A percentile compares a stretch with the other conserved stretches of the same genome.
phyloP scores from a whole-genome alignment of 1,284 basidiomycete genomes.

The Microbotryum lychnidis-dioicae region DNA sequence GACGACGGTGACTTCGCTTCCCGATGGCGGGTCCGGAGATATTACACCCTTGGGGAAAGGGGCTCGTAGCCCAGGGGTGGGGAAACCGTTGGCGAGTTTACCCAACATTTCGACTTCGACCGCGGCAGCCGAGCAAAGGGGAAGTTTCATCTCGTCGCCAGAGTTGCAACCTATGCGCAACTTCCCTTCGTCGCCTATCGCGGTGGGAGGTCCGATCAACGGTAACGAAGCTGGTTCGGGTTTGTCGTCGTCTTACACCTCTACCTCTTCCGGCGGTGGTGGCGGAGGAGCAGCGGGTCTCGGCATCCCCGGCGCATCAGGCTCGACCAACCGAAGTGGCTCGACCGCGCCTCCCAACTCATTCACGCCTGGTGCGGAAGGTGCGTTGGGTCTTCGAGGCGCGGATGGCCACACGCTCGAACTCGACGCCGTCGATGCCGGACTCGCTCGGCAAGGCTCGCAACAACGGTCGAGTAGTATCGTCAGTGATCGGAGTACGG shows the following conservation, averaged over 20 bases:
- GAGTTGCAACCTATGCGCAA: too few relatives aligned
- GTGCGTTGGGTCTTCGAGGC: conserved; percentile 2
- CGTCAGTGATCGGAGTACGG: too few relatives aligned
- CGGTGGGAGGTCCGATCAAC: too few relatives aligned
- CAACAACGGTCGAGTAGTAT: not conserved
- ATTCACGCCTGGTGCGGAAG: conserved; percentile 3
- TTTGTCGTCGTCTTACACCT: not conserved
- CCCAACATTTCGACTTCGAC: too few relatives aligned
- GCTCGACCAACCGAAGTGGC: not conserved
- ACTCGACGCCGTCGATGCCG: not conserved
- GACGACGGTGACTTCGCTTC: conserved; percentile 47
- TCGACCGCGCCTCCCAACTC: conserved; percentile 7
- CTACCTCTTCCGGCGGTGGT: not conserved
- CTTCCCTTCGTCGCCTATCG: too few relatives aligned
- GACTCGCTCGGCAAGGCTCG: not conserved
- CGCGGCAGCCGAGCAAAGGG: too few relatives aligned
- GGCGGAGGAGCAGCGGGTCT: not conserved
- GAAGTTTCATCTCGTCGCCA: too few relatives aligned
- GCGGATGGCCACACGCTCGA: not conserved
- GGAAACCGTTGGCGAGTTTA: too few relatives aligned
- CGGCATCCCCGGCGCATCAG: too few relatives aligned
- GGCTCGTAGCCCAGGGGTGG: too few relatives aligned
- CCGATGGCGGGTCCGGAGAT: too few relatives aligned
- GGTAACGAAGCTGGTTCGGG: not conserved
- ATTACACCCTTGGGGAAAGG: too few relatives aligned